phyloP scores from a whole-genome alignment of 2,329 filamentous ascomycete genomes.

The Xylaria sp. region DNA sequence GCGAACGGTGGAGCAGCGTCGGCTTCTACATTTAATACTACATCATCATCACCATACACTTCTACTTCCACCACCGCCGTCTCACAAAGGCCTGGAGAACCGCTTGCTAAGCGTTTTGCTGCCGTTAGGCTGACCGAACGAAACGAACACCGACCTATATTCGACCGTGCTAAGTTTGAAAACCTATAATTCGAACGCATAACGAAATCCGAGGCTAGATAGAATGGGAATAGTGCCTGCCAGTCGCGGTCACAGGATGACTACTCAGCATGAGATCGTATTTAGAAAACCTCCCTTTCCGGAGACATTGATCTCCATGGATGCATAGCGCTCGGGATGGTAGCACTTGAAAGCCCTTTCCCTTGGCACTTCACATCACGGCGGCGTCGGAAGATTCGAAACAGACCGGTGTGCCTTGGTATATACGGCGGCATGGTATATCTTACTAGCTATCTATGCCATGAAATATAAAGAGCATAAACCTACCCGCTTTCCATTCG shows the following conservation, averaged over 20 bases:
- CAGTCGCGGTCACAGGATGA: background rate
- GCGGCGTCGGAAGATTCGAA: conserved; percentile 14
- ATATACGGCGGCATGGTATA: conserved; percentile 14
- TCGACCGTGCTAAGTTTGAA: conserved; percentile 49
- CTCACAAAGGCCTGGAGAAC: conserved; percentile 47
- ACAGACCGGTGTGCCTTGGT: background rate
- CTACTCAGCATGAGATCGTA: background rate
- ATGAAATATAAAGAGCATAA: conserved; percentile 26
- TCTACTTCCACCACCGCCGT: conserved; percentile 24
- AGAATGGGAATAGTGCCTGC: background rate
- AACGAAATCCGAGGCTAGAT: background rate
- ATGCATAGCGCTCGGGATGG: conserved; percentile 4
- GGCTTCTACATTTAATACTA: conserved; percentile 21
- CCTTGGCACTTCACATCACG: conserved; percentile 4
- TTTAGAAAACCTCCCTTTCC: background rate
- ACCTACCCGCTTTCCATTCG: background rate
- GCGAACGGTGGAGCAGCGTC: conserved; percentile 39
- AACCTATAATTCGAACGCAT: conserved; percentile 33
- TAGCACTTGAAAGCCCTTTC: conserved; percentile 4
- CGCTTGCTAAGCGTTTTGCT: conserved; percentile 54
- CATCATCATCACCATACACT: conserved; percentile 31
- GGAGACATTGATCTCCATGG: background rate
- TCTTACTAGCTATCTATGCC: conserved; percentile 26
- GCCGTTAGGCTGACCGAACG: conserved; percentile 52
- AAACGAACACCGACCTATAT: conserved; percentile 46